Conservation (phyloP, 768 basidiomycete genomes). For the Tulasnella sp. region DNA sequence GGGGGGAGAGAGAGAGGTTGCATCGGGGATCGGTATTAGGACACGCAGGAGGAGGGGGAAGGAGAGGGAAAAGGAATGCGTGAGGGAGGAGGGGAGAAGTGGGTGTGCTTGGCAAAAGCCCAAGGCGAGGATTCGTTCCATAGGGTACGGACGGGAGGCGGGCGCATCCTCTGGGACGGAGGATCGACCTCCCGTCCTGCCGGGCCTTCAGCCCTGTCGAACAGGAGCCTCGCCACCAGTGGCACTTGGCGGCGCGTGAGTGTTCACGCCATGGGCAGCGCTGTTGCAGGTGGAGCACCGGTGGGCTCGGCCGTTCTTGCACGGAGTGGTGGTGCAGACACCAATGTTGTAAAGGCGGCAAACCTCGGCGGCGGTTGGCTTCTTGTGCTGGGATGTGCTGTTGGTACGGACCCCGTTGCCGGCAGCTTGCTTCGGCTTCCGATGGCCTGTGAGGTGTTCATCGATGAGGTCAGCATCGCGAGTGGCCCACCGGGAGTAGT, state of each 20-base stretch:
- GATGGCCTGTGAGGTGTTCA: not conserved
- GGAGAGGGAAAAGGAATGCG: not conserved
- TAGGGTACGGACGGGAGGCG: not conserved
- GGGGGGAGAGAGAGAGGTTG: not conserved
- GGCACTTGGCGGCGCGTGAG: not conserved
- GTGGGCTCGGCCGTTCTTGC: not conserved
- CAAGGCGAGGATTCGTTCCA: not conserved
- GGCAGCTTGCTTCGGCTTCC: not conserved
- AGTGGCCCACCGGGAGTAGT: not conserved
- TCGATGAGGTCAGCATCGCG: not conserved
- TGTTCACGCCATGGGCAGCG: not conserved
- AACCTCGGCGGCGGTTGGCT: not conserved
- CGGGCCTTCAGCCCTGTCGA: not conserved
- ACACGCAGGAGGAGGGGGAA: not conserved
- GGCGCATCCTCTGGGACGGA: not conserved
- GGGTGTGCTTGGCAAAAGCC: not conserved
- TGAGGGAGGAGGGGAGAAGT: not conserved
- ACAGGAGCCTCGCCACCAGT: not conserved
- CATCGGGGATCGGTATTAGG: conserved; percentile 15
- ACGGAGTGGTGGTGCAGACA: not conserved
- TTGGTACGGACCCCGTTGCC: not conserved
- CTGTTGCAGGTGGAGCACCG: not conserved
- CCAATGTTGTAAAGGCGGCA: not conserved
- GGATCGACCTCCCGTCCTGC: not conserved
- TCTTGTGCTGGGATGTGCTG: not conserved